These are phyloP conservation scores for Jimgerdemannia flammicorona DNA, from an alignment of 192 early-diverging fungal species.

Conservation along the genomic window DNA sequence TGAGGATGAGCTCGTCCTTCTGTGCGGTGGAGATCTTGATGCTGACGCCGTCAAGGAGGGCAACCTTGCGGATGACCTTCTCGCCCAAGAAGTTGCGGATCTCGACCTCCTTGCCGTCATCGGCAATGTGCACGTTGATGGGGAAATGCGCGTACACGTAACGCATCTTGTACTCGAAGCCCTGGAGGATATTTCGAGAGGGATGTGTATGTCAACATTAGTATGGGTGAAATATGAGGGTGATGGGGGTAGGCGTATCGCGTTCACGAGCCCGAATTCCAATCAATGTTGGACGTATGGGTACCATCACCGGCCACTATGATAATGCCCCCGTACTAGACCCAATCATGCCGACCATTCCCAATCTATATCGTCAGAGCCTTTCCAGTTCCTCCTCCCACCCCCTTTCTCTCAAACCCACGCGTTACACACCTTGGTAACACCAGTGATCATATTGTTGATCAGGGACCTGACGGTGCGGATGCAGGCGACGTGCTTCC, in stretches of 20 bases:
- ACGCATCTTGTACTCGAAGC: conserved; percentile 99
- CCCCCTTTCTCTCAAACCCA: not conserved
- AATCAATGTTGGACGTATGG: not conserved
- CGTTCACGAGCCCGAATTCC: not conserved
- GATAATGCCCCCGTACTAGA: no score
- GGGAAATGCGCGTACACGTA: conserved; percentile 99
- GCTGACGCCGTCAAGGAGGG: conserved; percentile 82
- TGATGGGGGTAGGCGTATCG: no score
- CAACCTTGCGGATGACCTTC: conserved; percentile 84
- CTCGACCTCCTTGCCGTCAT: conserved; percentile 76
- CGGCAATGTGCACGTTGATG: conserved; percentile 90
- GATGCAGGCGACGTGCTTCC: conserved; percentile 98
- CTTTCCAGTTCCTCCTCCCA: not conserved
- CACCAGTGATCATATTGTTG: conserved; percentile 96
- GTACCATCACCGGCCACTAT: no score
- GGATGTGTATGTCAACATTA: no score
- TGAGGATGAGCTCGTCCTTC: conserved; percentile 95
- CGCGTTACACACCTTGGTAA: conserved; percentile 71
- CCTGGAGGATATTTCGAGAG: conserved; percentile 24
- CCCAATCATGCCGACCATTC: not conserved
- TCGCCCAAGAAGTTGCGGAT: conserved; percentile 99
- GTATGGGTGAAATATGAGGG: no score
- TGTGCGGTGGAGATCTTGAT: conserved; percentile 71
- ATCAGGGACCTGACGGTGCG: conserved; percentile 95
- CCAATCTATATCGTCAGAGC: no score